phyloP scores from a whole-genome alignment of 2,329 filamentous ascomycete genomes.

The Cadophora malorum region DNA sequence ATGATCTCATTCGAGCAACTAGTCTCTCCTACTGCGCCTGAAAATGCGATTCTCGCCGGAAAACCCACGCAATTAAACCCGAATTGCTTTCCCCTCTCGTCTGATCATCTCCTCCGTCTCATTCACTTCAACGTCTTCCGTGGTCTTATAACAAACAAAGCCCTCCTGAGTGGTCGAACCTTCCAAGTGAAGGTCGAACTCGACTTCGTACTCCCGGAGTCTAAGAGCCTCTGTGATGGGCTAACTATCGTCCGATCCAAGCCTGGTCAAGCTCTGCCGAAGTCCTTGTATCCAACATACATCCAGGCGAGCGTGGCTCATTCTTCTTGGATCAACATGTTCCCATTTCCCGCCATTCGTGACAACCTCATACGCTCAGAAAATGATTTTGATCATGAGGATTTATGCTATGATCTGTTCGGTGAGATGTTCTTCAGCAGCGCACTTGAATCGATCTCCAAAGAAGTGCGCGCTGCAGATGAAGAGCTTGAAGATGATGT shows the following conservation, averaged over 20 bases:
- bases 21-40: background rate
- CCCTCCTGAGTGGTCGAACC: conserved; percentile 25
- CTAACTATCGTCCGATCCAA: conserved; percentile 26
- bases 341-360: conserved; percentile 34
- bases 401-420: conserved; percentile 34
- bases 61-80: background rate
- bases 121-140: conserved; percentile 38
- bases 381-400: conserved; percentile 32
- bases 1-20: background rate
- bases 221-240: conserved; percentile 29
- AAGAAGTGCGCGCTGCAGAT: background rate
- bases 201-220: background rate
- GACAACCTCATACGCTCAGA: conserved; percentile 36
- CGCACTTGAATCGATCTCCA: background rate
- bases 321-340: conserved; percentile 36
- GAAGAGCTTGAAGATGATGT: conserved; percentile 26
- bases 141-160: conserved; percentile 34
- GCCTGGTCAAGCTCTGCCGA: conserved; percentile 23
- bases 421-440: conserved; percentile 30
- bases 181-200: conserved; percentile 4
- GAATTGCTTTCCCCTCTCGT: conserved; percentile 27
- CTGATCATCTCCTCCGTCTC: conserved; percentile 39
- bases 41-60: background rate
- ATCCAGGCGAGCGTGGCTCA: conserved; percentile 33
- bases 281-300: conserved; percentile 29